Evolutionary conservation across 371 early-diverging fungal species (phyloP).

Genomic region (Rhizopus delemar): DNA sequence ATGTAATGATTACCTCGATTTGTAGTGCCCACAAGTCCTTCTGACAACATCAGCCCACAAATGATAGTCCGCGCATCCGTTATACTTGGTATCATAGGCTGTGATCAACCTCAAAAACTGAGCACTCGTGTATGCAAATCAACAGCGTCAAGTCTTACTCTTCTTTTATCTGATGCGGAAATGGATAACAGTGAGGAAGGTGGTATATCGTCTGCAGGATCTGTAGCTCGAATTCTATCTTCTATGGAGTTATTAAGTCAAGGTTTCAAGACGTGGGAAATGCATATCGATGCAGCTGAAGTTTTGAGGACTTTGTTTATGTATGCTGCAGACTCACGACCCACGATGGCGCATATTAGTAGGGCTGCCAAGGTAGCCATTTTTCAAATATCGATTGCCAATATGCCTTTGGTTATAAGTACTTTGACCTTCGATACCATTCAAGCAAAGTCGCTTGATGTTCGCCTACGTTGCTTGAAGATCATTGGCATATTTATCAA

Average conservation of each 20-base stretch:
- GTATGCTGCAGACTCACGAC: constrained; percentile 52
- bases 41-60: constrained; percentile 53
- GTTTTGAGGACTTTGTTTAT: constrained; percentile 69
- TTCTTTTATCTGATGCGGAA: constrained; percentile 52
- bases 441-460: constrained; percentile 61
- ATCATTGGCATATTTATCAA: constrained; percentile 73
- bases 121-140: constrained; percentile 51
- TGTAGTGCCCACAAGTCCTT: constrained; percentile 61
- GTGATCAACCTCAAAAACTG: constrained; percentile 58
- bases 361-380: constrained; percentile 71
- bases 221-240: constrained; percentile 65
- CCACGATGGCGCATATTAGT: constrained; percentile 40
- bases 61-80: constrained; percentile 72
- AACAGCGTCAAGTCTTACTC: constrained; percentile 60
- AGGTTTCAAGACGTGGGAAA: constrained; percentile 81
- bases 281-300: constrained; percentile 70
- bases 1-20: neutral
- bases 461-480: constrained; percentile 63
- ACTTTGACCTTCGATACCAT: constrained; percentile 78
- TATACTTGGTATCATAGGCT: constrained; percentile 74
- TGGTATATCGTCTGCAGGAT: constrained; percentile 50
- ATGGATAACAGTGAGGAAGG: constrained; percentile 22
- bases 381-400: constrained; percentile 70
- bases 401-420: constrained; percentile 70
- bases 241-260: constrained; percentile 75